Evolutionary conservation across 73 alveolate genomes (phyloP), one percentile per base, ranked within the genome.

Genomic region (Paramecium octaurelia): DNA sequence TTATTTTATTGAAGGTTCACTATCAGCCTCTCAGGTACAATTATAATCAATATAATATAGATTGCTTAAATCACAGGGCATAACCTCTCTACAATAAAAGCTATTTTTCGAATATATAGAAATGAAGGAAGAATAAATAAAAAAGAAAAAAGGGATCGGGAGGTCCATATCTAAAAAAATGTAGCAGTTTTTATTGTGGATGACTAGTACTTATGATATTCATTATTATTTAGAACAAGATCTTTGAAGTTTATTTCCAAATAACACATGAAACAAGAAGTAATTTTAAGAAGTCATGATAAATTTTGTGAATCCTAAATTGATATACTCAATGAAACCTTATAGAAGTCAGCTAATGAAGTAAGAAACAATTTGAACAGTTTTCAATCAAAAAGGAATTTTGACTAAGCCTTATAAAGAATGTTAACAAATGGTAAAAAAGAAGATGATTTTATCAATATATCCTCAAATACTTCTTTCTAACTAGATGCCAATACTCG

Each of bases 91-190:
- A 80, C 91, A 9, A 46, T 80, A 21, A 80, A 80, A 80, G 91
- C 91, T 18, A 80, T 80, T 24, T 80, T 23, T 48, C 48, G 91
- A 20, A 35, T 80, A 21, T 80, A 43, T 43, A 80, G 38, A 43
- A 80, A 80, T 21, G 91, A 80, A 80, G 91, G 91, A 24, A 40
- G 91, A 43, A 48, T 46, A 44, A 23, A 43, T 46, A 80, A 80
- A 48, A 80, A 80, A 48, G 75, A 44, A 80, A 80, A 80, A 46
- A 40, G 91, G 24, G 91, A 80, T 8, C 64, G 68, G 14, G 42
- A 31, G 42, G 50, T 64, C 27, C 42, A 64, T n/a, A 34, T 64
- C 18, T 12, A 31, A 64, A 64, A 64, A 16, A 64, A 64, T 64
- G 84, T 64, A 34, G 84, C 84, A 11, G 46, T 64, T 34, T 27